These are phyloP conservation scores for Graphilbum ipis-grandicollis DNA, from an alignment of 2,329 filamentous ascomycete species.

Conservation along the genomic window DNA sequence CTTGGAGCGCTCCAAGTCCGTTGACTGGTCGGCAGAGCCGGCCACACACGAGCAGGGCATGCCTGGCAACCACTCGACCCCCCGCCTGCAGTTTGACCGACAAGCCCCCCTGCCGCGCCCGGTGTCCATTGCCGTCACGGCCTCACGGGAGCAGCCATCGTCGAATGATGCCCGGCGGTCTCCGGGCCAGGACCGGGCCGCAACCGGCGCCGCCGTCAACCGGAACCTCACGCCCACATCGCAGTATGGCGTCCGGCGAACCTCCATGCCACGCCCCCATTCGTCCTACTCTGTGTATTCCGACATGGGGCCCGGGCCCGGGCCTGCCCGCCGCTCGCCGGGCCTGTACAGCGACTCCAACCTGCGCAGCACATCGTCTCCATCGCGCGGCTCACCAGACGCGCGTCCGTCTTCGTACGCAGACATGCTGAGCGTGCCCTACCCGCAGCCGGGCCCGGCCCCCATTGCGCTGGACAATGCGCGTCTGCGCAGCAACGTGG, in stretches of 20 bases:
- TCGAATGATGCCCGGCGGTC: constrained; percentile 25
- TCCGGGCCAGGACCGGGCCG: constrained; percentile 32
- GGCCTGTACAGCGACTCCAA: constrained; percentile 23
- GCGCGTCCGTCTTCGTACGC: constrained; percentile 34
- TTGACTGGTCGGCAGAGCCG: too few species aligned
- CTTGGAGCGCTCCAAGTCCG: too few species aligned
- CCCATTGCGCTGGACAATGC: constrained; percentile 64
- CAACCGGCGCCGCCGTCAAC: constrained; percentile 28
- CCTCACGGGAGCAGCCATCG: too few species aligned
- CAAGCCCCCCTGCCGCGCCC: too few species aligned
- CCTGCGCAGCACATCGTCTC: constrained; percentile 28
- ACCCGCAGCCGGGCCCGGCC: constrained; percentile 58
- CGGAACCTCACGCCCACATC: constrained; percentile 46
- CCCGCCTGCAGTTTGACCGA: too few species aligned
- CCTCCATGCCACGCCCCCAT: constrained; percentile 47
- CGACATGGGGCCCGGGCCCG: constrained; percentile 46
- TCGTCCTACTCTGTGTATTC: constrained; percentile 64
- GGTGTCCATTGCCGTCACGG: too few species aligned
- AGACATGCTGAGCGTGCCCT: constrained; percentile 50
- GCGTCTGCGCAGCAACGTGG: constrained; percentile 59
- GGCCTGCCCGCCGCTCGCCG: constrained; percentile 47
- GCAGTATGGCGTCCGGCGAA: constrained; percentile 23
- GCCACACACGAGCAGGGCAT: too few species aligned
- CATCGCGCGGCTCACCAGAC: constrained; percentile 39
- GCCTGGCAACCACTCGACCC: too few species aligned